Percentiles rank a stretch among this genome's conserved stretches.
Conservation (phyloP, 805 yeast genomes). For the Babjeviella inositovora region DNA sequence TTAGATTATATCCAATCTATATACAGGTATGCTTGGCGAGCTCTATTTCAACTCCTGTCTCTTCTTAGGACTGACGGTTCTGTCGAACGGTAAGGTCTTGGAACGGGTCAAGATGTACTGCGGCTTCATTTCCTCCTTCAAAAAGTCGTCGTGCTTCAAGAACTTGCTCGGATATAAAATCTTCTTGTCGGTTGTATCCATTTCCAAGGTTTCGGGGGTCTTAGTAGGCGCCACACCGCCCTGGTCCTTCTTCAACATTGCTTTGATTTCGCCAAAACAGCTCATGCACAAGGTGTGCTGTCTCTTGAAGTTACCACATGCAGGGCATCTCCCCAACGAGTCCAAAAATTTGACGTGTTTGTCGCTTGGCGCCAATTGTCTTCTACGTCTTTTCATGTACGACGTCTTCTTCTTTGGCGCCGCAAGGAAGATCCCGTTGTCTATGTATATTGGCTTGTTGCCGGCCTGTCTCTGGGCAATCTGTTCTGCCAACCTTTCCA, state of each 20-base stretch:
- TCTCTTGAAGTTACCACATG: constrained; percentile 87
- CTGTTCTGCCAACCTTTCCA: constrained; percentile 19
- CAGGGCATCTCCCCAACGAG: constrained; percentile 80
- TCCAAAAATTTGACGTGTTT: constrained; percentile 67
- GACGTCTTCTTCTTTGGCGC: constrained; percentile 93
- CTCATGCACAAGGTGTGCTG: constrained; percentile 87
- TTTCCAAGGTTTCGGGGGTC: constrained; percentile 23
- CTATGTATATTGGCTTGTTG: constrained; percentile 25
- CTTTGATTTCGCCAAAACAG: constrained; percentile 72
- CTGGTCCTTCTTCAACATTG: constrained; percentile 47
- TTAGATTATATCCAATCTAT: too few species aligned
- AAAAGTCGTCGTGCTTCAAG: too few species aligned
- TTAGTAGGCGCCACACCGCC: constrained; percentile 4
- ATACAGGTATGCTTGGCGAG: too few species aligned
- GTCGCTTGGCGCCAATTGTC: constrained; percentile 68
- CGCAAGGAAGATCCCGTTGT: constrained; percentile 67
- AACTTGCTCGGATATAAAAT: constrained; percentile 67
- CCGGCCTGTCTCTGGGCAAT: constrained; percentile 13
- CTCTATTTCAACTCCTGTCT: too few species aligned
- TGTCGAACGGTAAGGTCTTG: too few species aligned
- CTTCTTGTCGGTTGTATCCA: constrained; percentile 44
- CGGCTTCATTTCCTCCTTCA: too few species aligned
- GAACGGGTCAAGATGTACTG: too few species aligned
- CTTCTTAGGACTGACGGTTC: too few species aligned
- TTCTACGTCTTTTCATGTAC: constrained; percentile 70